Evolutionary conservation across 176 grass and related monocot genomes (phyloP), one percentile per base, ranked within the genome.

Genomic region (Oryza rufipogon): DNA sequence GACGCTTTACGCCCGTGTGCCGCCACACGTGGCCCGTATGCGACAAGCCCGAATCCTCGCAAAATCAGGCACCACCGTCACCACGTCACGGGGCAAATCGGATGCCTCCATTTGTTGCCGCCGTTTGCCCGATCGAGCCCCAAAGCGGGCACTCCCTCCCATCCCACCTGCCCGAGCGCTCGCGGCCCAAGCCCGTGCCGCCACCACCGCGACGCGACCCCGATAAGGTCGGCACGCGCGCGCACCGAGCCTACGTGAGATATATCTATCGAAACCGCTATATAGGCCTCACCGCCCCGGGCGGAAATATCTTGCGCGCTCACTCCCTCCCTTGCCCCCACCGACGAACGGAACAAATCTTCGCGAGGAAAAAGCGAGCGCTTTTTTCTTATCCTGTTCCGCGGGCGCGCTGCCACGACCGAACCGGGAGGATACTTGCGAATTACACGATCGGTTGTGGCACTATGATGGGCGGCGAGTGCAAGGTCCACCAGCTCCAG

Each of bases 231-330:
- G 80, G 69, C 68, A 79, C 32, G 12, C 45, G 7, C 73, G 38
- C 15, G 6, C 8, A 33, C 25, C 54, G 22, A 34, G 68, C 33
- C 0, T 25, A 36, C 38, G 6, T 39, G 39, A 41, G 39, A 41
- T 41, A 41, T 52, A 66, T 3, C 47, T 3, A 49, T 15, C 47
- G 47, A 49, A 49, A 49, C 47, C 30, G 16, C 38, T 69, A 28
- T 51, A 54, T 45, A 63, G 63, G 38, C 48, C 64, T 73, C 39
- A 48, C 77, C 76, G 38, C 28, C 3, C 10, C 17, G 32, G 16
- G 9, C 42, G 30, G 25, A 82, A 89, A 86, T 89, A 86, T 89
- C 83, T 77, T 77, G 66, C 25, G 77, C 64, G 64, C n/a, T 76
- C 28, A 3, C 6, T 38, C 34, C 34, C 3, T 10, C 3, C 28